These are phyloP conservation scores for Phaeosphaeria sp. DNA, from an alignment of 2,329 filamentous ascomycete species.

Conservation along the genomic window DNA sequence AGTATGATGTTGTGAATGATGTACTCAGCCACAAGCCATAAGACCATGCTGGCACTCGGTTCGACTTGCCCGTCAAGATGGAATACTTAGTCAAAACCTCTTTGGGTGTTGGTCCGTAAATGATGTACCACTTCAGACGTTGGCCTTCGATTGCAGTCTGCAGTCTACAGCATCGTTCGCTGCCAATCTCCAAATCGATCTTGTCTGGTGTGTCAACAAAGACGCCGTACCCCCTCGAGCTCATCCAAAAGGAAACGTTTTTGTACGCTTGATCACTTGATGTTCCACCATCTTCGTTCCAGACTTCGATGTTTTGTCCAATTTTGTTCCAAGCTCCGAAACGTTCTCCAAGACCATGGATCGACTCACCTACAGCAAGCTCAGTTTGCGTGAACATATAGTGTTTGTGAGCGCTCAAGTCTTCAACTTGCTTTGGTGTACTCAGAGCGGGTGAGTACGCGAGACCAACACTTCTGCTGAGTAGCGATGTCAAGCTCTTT, in stretches of 20 bases:
- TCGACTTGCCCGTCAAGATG: constrained; percentile 69
- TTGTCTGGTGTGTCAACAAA: constrained; percentile 75
- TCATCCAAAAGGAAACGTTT: constrained; percentile 73
- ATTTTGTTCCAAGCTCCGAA: constrained; percentile 81
- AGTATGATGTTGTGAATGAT: constrained; percentile 76
- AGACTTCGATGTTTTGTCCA: constrained; percentile 72
- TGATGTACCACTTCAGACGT: constrained; percentile 74
- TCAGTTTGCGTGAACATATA: constrained; percentile 56
- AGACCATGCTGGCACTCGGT: constrained; percentile 73
- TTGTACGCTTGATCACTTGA: constrained; percentile 75
- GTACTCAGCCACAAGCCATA: constrained; percentile 80
- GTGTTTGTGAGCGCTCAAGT: constrained; percentile 55
- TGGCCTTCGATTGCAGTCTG: constrained; percentile 74
- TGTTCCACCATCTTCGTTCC: constrained; percentile 68
- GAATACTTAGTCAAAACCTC: constrained; percentile 74
- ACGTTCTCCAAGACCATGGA: constrained; percentile 77
- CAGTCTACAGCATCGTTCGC: constrained; percentile 73
- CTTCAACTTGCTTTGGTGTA: constrained; percentile 60
- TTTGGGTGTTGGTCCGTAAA: constrained; percentile 74
- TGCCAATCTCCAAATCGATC: constrained; percentile 76
- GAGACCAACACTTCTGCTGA: constrained; percentile 63
- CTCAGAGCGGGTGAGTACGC: constrained; percentile 63
- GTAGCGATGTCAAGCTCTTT: constrained; percentile 62
- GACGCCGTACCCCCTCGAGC: constrained; percentile 75
- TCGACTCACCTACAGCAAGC: constrained; percentile 63